Evolutionary conservation across 2,329 filamentous ascomycete species (phyloP), one percentile per base, ranked within the genome.

Genomic region (Sporothrix protearum): DNA sequence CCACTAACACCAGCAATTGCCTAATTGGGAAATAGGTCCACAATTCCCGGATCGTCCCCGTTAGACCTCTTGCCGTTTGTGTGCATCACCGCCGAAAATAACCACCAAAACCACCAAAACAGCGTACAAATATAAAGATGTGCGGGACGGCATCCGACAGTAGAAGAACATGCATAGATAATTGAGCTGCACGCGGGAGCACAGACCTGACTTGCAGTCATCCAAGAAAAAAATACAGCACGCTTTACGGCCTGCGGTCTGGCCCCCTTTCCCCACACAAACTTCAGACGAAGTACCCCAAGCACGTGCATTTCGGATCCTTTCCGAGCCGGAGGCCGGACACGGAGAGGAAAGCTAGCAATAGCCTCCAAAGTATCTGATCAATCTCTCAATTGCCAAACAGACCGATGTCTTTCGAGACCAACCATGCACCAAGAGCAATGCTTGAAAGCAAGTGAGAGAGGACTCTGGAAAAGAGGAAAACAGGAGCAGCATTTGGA

Each of bases 11-110:
- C 19, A 49, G 16, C 8, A 19, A 53, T 51, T 67, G 45, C 64
- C 64, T 67, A 57, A 28, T 68, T 68, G 22, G 66, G 66, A 22
- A 45, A 42, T n/a, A 3, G 16, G 14, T 7, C 66, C 64, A 67
- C 19, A 36, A 51, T 67, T 67, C 28, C 45, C 28, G 64, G 64
- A 36, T 66, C 63, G 63, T 14, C 22, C 59, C 63, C 14, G 25
- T 49, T 66, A 49, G 25, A 45, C 63, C 25, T n/a, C 28, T 14
- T 49, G 39, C 61, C 39, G 42, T 45, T 12, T 3, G n/a, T 25
- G 12, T n/a, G 8, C 5, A 22, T 1, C 25, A 28, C 10, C 53
- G 33, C 16, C 49, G 14, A 42, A 42, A 55, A 14, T 3, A 22
- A 33, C 28, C 28, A 19, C 28, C 28, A 0, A 55, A 59, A 36